Conservation (phyloP, 495 filamentous ascomycete genomes). For the Ramalina intermedia region DNA sequence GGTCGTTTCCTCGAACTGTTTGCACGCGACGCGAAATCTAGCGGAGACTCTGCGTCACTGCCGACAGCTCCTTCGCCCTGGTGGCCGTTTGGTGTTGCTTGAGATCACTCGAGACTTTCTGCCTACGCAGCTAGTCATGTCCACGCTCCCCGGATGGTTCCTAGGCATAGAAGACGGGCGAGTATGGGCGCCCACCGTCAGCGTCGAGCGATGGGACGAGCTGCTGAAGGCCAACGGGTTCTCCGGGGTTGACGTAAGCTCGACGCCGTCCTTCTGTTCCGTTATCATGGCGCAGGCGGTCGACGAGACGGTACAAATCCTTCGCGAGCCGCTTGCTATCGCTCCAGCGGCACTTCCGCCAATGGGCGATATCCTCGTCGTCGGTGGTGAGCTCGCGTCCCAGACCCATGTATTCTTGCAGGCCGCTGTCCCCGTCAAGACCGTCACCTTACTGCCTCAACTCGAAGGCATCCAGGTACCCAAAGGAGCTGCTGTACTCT, state of each 20-base stretch:
- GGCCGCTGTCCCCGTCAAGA: too few relatives aligned
- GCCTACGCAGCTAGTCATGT: conserved; percentile 36
- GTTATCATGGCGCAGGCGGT: conserved; percentile 32
- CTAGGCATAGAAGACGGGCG: conserved; percentile 31
- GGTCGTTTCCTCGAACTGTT: conserved; percentile 23
- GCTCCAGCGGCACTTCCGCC: not conserved
- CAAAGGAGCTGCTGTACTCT: too few relatives aligned
- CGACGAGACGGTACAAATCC: conserved; percentile 19
- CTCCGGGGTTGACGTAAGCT: conserved; percentile 33
- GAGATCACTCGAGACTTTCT: too few relatives aligned
- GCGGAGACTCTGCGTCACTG: conserved; percentile 21
- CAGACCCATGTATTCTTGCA: too few relatives aligned
- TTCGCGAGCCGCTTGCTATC: not conserved
- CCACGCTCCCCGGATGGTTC: conserved; percentile 38
- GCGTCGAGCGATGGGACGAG: conserved; percentile 23
- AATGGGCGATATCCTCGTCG: not conserved
- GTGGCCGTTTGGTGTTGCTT: conserved; percentile 23
- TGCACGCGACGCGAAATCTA: conserved; percentile 27
- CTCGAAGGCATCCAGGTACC: too few relatives aligned
- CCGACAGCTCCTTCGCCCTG: conserved; percentile 20
- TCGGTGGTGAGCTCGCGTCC: too few relatives aligned
- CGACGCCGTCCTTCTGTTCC: conserved; percentile 20
- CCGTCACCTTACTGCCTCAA: too few relatives aligned
- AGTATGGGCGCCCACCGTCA: conserved; percentile 21
- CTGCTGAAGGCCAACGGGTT: conserved; percentile 29